Percentiles rank a stretch among this genome's conserved stretches.
phyloP scores from a whole-genome alignment of 1,139 yeast genomes.

The Sugiyamaella xylanicola region DNA sequence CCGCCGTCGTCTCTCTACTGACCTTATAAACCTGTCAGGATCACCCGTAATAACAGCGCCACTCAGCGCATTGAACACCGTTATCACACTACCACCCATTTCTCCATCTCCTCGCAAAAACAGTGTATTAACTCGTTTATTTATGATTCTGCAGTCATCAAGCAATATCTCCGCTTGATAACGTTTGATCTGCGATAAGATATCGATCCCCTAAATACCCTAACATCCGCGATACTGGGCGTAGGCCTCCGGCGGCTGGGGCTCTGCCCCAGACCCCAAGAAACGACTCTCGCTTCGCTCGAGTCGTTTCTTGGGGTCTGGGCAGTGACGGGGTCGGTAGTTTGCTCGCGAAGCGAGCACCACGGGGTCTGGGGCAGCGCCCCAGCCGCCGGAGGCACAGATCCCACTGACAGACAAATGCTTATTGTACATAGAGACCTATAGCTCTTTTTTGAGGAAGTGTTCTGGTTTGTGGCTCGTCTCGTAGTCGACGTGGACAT shows the following conservation, averaged over 20 bases:
- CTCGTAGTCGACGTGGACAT: conserved; percentile 29
- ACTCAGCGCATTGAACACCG: conserved; percentile 31
- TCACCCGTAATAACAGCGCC: conserved; percentile 27
- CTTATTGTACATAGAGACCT: background rate
- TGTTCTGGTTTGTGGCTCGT: conserved; percentile 26
- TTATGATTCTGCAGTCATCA: background rate
- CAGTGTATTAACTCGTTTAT: background rate
- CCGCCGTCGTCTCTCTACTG: conserved; percentile 15
- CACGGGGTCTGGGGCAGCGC: background rate
- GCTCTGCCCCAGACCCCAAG: too few relatives aligned
- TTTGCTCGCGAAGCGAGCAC: background rate
- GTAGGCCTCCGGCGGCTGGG: too few relatives aligned
- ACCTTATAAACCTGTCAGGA: conserved; percentile 33
- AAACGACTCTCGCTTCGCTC: too few relatives aligned
- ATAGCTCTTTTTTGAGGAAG: conserved; percentile 13
- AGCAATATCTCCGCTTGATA: background rate
- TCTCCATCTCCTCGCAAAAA: background rate
- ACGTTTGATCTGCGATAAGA: background rate
- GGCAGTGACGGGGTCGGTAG: background rate
- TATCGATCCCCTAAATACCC: conserved; percentile 1
- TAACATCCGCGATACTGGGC: background rate
- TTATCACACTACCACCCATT: conserved; percentile 25
- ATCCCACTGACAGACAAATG: background rate
- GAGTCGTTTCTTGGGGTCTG: too few relatives aligned
- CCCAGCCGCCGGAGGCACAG: background rate